These are phyloP conservation scores for Podosphaera fusca DNA, from an alignment of 2,329 filamentous ascomycete species.

Conservation along the genomic window DNA sequence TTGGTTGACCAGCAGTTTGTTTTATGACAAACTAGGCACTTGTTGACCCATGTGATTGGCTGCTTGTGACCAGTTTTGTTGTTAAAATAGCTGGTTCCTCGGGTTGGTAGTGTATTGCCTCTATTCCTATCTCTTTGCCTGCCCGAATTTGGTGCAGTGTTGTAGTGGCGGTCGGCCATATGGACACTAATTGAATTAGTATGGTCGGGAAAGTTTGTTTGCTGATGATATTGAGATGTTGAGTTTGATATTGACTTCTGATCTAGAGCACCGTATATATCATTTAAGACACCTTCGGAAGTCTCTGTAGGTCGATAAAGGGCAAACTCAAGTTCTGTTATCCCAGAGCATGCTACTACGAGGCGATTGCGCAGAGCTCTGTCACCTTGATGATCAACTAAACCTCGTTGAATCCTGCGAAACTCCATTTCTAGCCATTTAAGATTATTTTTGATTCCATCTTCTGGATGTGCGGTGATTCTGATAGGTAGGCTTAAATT, in stretches of 20 bases:
- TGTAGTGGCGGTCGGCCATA: background rate
- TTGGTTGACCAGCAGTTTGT: background rate
- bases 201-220: background rate
- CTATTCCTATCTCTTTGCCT: background rate
- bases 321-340: background rate
- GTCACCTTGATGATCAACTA: slow-evolving; percentile 1
- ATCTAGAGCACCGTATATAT: background rate
- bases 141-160: background rate
- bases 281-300: background rate
- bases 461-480: background rate
- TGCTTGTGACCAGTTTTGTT: background rate
- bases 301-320: background rate
- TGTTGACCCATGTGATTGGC: background rate
- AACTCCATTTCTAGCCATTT: background rate
- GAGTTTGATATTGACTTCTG: background rate
- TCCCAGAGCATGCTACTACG: background rate
- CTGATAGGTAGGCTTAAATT: background rate
- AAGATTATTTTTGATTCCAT: background rate
- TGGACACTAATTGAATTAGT: background rate
- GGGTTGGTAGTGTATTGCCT: background rate
- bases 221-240: background rate
- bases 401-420: background rate
- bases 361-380: background rate
- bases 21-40: background rate
- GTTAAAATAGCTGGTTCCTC: background rate